Conservation (phyloP, 805 yeast genomes). For the Yarrowia divulgata region DNA sequence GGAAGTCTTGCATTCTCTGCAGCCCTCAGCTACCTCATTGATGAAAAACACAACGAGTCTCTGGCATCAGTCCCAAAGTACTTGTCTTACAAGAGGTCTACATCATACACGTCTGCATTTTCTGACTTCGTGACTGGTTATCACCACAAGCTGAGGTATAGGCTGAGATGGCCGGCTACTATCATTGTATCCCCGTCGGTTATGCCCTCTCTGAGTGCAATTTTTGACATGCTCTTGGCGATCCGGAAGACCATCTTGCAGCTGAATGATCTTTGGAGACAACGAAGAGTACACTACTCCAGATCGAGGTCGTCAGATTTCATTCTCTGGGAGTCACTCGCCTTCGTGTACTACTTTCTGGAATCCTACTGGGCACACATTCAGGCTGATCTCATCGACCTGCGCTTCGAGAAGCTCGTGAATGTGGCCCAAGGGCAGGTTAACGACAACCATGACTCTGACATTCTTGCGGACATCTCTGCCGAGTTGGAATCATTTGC, state of each 20-base stretch:
- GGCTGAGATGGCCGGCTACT: slow-evolving; percentile 45
- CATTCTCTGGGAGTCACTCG: slow-evolving; percentile 33
- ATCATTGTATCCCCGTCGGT: slow-evolving; percentile 41
- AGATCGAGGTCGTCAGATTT: slow-evolving; percentile 2
- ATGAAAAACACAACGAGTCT: slow-evolving; percentile 14
- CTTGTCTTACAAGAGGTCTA: slow-evolving; percentile 11
- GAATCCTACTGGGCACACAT: slow-evolving; percentile 43
- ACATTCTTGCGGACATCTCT: slow-evolving; percentile 12
- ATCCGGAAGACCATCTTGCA: slow-evolving; percentile 6
- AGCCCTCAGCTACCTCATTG: slow-evolving; percentile 20
- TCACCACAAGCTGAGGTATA: slow-evolving; percentile 40
- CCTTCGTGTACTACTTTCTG: slow-evolving; percentile 40
- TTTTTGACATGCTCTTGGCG: slow-evolving; percentile 40
- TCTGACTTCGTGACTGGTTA: slow-evolving; percentile 42
- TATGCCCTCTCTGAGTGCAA: slow-evolving; percentile 39
- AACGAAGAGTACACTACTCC: slow-evolving; percentile 9
- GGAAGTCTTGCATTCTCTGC: slow-evolving; percentile 5
- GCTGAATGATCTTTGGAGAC: slow-evolving; percentile 39
- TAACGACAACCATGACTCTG: slow-evolving; percentile 20
- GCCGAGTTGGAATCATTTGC: slow-evolving; percentile 39
- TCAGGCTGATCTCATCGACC: slow-evolving; percentile 41
- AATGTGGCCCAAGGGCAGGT: slow-evolving; percentile 25
- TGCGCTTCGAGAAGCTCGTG: slow-evolving; percentile 38
- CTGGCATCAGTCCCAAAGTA: slow-evolving; percentile 2
- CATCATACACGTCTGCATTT: slow-evolving; percentile 36